Evolutionary conservation across 2,329 filamentous ascomycete species (phyloP).

Genomic region (Teratosphaeria gauchensis): DNA sequence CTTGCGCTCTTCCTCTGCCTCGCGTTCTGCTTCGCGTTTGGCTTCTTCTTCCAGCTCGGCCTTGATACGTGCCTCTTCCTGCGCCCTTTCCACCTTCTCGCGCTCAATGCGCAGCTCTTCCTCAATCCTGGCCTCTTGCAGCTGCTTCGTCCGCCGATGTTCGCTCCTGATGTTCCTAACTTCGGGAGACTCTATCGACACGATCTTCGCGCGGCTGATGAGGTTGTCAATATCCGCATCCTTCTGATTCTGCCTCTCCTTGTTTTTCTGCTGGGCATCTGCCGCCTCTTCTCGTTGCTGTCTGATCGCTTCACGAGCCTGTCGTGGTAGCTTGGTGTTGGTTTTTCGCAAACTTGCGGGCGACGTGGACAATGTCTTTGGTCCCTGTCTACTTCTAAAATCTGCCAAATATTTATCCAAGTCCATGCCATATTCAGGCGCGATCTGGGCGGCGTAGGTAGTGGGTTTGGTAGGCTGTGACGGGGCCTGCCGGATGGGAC

Average conservation of each 20-base stretch:
- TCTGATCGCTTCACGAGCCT: background rate
- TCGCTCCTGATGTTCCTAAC: background rate
- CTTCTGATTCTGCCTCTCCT: background rate
- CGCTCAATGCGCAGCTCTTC: background rate
- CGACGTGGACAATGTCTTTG: background rate
- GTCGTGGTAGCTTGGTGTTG: background rate
- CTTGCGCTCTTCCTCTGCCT: background rate
- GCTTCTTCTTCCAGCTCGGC: background rate
- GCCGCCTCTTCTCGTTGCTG: background rate
- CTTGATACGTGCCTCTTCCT: background rate
- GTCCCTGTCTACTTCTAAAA: background rate
- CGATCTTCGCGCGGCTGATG: background rate
- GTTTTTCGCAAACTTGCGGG: background rate
- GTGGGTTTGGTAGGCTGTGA: background rate
- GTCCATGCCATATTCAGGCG: background rate
- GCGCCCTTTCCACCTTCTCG: background rate
- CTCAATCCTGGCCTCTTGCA: background rate
- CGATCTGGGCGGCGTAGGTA: background rate
- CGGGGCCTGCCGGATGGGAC: background rate
- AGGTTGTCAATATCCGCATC: conserved; percentile 1
- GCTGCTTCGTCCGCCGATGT: background rate
- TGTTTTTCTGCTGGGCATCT: background rate
- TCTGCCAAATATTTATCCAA: background rate
- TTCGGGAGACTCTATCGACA: background rate
- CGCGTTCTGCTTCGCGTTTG: background rate